Conservation (phyloP, 1,139 yeast genomes). For the Blastobotrys indianensis region DNA sequence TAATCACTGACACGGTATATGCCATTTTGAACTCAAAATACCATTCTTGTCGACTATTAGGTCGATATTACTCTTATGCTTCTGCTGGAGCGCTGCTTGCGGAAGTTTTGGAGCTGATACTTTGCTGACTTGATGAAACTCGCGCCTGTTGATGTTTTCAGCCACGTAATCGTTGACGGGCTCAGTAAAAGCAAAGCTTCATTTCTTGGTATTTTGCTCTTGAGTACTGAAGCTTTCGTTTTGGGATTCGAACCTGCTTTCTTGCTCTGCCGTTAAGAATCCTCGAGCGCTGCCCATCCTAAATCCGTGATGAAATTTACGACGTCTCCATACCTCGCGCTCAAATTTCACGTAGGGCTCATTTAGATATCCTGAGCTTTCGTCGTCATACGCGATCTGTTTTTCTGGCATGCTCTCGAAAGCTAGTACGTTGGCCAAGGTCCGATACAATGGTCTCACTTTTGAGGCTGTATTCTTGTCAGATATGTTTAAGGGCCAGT, state of each 20-base stretch:
- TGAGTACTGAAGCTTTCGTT: slow-evolving; percentile 35
- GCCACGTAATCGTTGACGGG: slow-evolving; percentile 17
- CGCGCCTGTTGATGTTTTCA: background rate
- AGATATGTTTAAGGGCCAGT: slow-evolving; percentile 12
- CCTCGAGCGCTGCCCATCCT: slow-evolving; percentile 36
- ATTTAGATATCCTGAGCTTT: slow-evolving; percentile 31
- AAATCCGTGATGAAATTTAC: slow-evolving; percentile 32
- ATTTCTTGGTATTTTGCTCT: slow-evolving; percentile 34
- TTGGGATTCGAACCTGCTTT: slow-evolving; percentile 34
- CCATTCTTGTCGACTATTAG: no score
- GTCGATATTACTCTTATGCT: no score
- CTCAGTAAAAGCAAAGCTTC: slow-evolving; percentile 27
- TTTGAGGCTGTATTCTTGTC: slow-evolving; percentile 15
- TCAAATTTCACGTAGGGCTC: slow-evolving; percentile 31
- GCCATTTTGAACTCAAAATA: no score
- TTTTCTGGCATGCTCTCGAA: slow-evolving; percentile 27
- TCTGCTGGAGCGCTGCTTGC: background rate
- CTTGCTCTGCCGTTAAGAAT: slow-evolving; percentile 34
- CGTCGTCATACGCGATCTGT: slow-evolving; percentile 31
- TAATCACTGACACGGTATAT: no score
- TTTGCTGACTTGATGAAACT: background rate
- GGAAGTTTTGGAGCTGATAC: background rate
- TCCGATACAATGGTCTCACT: slow-evolving; percentile 25
- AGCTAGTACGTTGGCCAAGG: slow-evolving; percentile 34
- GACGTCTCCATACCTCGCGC: slow-evolving; percentile 24